phyloP scores from a whole-genome alignment of 2,329 filamentous ascomycete species.

The Fusarium secorum region DNA sequence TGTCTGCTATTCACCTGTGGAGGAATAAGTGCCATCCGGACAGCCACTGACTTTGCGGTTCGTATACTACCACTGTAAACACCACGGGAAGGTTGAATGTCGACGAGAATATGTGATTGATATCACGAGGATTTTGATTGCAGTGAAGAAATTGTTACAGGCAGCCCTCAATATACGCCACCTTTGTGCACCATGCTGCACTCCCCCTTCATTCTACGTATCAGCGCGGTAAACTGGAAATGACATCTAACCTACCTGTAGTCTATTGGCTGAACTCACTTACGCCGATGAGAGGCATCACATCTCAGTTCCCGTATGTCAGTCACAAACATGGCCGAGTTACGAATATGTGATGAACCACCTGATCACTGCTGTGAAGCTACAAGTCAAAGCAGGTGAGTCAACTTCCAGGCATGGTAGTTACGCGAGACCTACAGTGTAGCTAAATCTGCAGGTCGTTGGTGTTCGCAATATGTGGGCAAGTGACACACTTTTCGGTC shows the following conservation, averaged over 20 bases:
- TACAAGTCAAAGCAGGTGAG: conserved; percentile 3
- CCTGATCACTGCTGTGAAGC: conserved; percentile 1
- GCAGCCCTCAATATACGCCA: not conserved
- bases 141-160: not conserved
- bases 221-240: not conserved
- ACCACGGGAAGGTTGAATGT: not conserved
- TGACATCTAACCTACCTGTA: not conserved
- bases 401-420: not conserved
- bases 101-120: not conserved
- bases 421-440: not conserved
- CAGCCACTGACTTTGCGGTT: not conserved
- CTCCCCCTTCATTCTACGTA: not conserved
- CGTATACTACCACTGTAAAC: not conserved
- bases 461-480: not conserved
- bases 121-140: not conserved
- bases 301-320: not conserved
- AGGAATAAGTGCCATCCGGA: not conserved
- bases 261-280: not conserved
- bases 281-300: not conserved
- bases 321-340: conserved; percentile 7
- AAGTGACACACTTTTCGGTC: not conserved
- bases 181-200: not conserved
- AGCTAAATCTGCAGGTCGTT: not conserved
- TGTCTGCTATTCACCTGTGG: not conserved
- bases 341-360: conserved; percentile 4